Conservation (phyloP, 1,284 basidiomycete genomes). For the Melampsora americana region DNA sequence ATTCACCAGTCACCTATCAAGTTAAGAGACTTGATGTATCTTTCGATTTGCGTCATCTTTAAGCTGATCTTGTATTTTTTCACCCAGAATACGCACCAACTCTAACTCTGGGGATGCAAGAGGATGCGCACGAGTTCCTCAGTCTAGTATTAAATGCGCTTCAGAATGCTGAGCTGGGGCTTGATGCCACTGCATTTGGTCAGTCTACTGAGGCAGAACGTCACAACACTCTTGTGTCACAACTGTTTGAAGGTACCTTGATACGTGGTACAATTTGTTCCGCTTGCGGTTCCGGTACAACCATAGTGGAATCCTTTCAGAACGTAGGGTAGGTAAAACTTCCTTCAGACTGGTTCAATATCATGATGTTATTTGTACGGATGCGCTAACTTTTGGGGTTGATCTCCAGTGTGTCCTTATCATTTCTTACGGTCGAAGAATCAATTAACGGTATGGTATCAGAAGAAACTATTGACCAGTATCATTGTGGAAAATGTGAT, state of each 20-base stretch:
- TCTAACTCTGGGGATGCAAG: not conserved
- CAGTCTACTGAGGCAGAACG: not conserved
- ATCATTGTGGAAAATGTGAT: not conserved
- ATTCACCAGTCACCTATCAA: not conserved
- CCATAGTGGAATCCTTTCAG: not conserved
- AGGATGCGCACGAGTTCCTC: conserved; percentile 1
- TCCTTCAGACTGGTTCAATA: too few relatives aligned
- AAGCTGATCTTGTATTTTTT: not conserved
- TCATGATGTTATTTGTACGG: too few relatives aligned
- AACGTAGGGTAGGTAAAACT: not conserved
- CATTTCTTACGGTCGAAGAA: not conserved
- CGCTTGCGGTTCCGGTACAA: not conserved
- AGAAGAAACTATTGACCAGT: not conserved
- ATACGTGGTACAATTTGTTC: not conserved
- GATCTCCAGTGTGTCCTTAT: not conserved
- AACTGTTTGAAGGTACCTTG: not conserved
- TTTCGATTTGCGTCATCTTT: not conserved
- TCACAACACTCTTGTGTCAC: not conserved
- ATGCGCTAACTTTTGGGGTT: too few relatives aligned
- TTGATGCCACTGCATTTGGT: not conserved
- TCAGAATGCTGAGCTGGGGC: not conserved
- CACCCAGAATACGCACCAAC: not conserved
- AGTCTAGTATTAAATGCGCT: not conserved
- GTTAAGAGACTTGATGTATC: not conserved
- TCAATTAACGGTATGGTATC: conserved; percentile 1